These are phyloP conservation scores for Diaporthe vaccinii DNA, from an alignment of 2,329 filamentous ascomycete genomes.

Conservation along the genomic window DNA sequence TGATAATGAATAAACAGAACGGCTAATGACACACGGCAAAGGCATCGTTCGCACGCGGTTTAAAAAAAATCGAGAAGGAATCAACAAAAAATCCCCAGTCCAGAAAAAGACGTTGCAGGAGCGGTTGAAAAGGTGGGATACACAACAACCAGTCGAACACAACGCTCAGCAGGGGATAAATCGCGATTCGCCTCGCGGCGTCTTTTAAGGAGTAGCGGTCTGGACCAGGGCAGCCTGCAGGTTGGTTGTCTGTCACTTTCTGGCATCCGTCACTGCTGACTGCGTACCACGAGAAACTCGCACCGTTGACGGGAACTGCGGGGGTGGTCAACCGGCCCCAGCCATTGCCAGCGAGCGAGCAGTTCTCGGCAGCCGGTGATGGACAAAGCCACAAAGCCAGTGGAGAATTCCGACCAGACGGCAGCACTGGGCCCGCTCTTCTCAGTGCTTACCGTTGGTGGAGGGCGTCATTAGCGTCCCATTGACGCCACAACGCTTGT, in stretches of 20 bases:
- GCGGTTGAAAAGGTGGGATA: neutral
- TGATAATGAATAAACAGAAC: neutral
- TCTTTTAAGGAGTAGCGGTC: constrained; percentile 38
- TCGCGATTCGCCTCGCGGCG: constrained; percentile 3
- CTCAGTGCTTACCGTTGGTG: neutral
- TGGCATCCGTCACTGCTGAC: constrained; percentile 11
- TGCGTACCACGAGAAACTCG: constrained; percentile 9
- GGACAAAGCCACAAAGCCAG: constrained; percentile 6
- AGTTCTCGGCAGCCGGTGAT: constrained; percentile 17
- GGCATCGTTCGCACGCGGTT: constrained; percentile 19
- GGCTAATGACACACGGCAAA: neutral
- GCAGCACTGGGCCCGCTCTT: constrained; percentile 25
- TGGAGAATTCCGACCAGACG: constrained; percentile 24
- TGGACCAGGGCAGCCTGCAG: constrained; percentile 28
- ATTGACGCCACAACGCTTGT: constrained; percentile 28
- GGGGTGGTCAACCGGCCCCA: constrained; percentile 15
- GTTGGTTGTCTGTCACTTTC: constrained; percentile 24
- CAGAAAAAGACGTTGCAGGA: constrained; percentile 1
- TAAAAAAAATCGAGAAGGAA: constrained; percentile 19
- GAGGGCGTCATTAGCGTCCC: constrained; percentile 25
- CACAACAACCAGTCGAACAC: constrained; percentile 4
- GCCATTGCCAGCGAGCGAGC: constrained; percentile 10
- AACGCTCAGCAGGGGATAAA: constrained; percentile 20
- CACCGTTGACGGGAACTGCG: constrained; percentile 15
- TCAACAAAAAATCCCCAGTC: constrained; percentile 12